Evolutionary conservation across 768 basidiomycete species (phyloP).

Genomic region (Hypsizygus marmoreus): DNA sequence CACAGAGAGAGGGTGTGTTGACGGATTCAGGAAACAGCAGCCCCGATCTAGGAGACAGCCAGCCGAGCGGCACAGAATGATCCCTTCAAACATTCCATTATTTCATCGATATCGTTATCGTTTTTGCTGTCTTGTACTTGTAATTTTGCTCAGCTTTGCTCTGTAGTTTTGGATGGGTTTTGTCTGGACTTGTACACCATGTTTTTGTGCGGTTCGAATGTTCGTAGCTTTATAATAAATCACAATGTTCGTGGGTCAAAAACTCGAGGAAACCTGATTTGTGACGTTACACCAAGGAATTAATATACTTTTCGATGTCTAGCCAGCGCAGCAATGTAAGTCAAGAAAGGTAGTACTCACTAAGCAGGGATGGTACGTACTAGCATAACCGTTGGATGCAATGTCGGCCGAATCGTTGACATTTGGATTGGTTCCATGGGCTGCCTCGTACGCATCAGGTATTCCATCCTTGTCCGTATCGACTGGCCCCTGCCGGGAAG

Average conservation of each 20-base stretch:
- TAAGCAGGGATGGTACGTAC: slow-evolving; percentile 22
- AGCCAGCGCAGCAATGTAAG: no score
- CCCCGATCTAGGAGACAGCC: slow-evolving; percentile 8
- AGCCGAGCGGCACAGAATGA: slow-evolving; percentile 6
- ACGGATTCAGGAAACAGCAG: slow-evolving; percentile 8
- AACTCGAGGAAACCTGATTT: background rate
- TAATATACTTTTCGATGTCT: slow-evolving; percentile 40
- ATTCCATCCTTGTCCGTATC: slow-evolving; percentile 36
- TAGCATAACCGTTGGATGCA: slow-evolving; percentile 36
- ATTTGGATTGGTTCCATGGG: slow-evolving; percentile 33
- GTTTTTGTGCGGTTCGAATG: no score
- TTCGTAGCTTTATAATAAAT: no score
- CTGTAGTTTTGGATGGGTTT: no score
- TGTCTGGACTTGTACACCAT: no score
- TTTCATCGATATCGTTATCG: no score
- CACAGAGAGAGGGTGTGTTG: slow-evolving; percentile 5
- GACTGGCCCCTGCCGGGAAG: slow-evolving; percentile 20
- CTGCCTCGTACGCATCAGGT: slow-evolving; percentile 33
- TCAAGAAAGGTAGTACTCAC: no score
- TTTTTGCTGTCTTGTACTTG: no score
- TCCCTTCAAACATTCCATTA: no score
- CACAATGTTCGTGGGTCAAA: background rate
- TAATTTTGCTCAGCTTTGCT: no score
- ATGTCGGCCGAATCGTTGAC: slow-evolving; percentile 30
- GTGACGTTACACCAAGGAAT: slow-evolving; percentile 27